Base-by-base conservation (phyloP, 768 basidiomycete genomes). In the Russula dissimulans region DNA sequence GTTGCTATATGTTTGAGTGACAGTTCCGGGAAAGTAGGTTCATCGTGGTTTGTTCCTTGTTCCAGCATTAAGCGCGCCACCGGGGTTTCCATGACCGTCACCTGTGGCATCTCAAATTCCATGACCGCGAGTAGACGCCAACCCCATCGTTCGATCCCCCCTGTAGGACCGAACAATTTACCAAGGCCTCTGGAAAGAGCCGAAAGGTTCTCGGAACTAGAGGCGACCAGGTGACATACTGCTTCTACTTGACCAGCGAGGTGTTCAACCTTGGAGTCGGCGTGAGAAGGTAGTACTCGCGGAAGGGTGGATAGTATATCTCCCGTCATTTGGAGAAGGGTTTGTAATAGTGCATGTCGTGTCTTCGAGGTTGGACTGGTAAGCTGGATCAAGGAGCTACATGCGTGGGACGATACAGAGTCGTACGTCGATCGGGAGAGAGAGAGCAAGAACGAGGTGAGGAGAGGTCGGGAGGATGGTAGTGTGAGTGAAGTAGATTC, bases 131-230 rank as follows among this genome's bases (percentile, higher is more conserved):
- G 77, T 4, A 99, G 69, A 50, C 82, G 81, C 87, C 89, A 93
- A 4, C 92, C 90, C 95, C 94, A 98, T 70, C 85, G 85, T 67
- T 97, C 92, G 17, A 97, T 83, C 0, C 89, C 86, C 6, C 92
- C 91, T 0, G 75, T 79, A 1, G 92, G 87, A 4, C 93, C 93
- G 1, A 95, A 78, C 5, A 93, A 76, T 56, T 79, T 80, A 8
- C 78, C 81, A 3, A 91, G 74, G 41, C 76, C 77, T 15, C 75
- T 70, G 14, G 80, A 76, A 38, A 89, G 76, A n/a, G 78, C 66
- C 2, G 74, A 67, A 32, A 79, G 66, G 14, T 74, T 68, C 12
- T 61, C 53, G 3, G 50, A 57, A 4, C 63, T 36, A 46, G 41
- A 38, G 62, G 52, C 3, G 77, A 75, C 8, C 89, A 73, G 47